These are phyloP conservation scores for Xylariales sp. DNA, from an alignment of 2,329 filamentous ascomycete species.

Conservation along the genomic window DNA sequence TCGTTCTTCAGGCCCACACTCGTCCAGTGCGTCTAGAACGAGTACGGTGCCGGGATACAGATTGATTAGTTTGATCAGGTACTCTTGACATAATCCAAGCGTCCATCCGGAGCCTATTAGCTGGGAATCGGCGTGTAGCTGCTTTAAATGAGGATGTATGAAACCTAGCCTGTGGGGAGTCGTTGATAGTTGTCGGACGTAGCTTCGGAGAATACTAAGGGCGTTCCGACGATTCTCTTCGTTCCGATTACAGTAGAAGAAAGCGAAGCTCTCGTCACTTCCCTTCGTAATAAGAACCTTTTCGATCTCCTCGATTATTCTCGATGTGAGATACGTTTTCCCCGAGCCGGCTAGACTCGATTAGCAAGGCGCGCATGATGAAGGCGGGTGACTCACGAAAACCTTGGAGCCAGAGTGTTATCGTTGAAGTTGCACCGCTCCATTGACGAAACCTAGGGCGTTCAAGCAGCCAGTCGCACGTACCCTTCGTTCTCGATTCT, in stretches of 20 bases:
- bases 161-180: neutral
- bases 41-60: constrained; percentile 23
- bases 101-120: constrained; percentile 24
- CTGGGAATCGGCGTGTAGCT: neutral
- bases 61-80: constrained; percentile 16
- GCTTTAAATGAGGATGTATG: constrained; percentile 8
- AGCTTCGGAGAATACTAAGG: constrained; percentile 29
- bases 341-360: constrained; percentile 24
- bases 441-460: constrained; percentile 26
- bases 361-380: constrained; percentile 12
- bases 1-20: constrained; percentile 16
- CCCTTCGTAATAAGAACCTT: neutral
- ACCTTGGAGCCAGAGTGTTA: constrained; percentile 31
- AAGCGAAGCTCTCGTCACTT: constrained; percentile 32
- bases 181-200: constrained; percentile 30
- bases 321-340: constrained; percentile 31
- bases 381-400: constrained; percentile 18
- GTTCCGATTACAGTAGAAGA: constrained; percentile 35
- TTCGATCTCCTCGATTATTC: constrained; percentile 19
- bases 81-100: constrained; percentile 20
- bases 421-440: constrained; percentile 22
- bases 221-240: constrained; percentile 28
- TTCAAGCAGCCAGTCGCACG: constrained; percentile 30
- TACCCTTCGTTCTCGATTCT: constrained; percentile 22
- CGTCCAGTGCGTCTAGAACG: constrained; percentile 29